Evolutionary conservation across 345 rosid species (phyloP).

Genomic region (Melaleuca alternifolia): DNA sequence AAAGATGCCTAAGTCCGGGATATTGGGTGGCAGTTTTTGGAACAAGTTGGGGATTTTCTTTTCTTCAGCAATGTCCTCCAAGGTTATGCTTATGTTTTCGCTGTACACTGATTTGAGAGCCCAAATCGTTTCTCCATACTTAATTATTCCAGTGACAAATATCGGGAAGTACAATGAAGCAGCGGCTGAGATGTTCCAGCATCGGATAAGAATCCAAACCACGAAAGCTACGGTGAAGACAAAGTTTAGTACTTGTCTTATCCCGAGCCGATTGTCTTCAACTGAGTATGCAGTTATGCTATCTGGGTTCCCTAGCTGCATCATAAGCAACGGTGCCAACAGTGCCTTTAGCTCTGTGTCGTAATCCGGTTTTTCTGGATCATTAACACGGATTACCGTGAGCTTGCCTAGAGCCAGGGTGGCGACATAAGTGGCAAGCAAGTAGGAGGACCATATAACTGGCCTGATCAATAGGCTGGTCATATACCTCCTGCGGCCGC

Average conservation of each 20-base stretch:
- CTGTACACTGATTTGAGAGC: constrained; percentile 6
- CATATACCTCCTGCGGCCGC: background rate
- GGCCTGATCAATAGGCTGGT: background rate
- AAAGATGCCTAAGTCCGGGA: background rate
- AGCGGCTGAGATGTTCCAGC: constrained; percentile 3
- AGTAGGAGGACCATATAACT: constrained; percentile 9
- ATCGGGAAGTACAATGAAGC: constrained; percentile 4
- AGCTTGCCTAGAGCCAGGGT: constrained; percentile 14
- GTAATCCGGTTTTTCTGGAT: background rate
- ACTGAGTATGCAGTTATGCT: constrained; percentile 12
- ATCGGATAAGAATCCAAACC: background rate
- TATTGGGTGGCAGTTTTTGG: background rate
- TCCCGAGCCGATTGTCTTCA: constrained; percentile 10
- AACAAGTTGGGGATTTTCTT: background rate
- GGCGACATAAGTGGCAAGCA: constrained; percentile 5
- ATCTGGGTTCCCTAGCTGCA: constrained; percentile 13
- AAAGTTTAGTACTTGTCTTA: constrained; percentile 5
- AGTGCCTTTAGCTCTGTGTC: constrained; percentile 1
- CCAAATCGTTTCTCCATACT: constrained; percentile 7
- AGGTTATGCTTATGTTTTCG: background rate
- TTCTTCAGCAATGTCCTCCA: background rate
- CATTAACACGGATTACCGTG: background rate
- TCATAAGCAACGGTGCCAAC: constrained; percentile 12
- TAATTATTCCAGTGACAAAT: constrained; percentile 7
- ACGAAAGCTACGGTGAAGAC: background rate